These are phyloP conservation scores for Neurospora hispaniola DNA, from an alignment of 495 filamentous ascomycete genomes.

Conservation along the genomic window DNA sequence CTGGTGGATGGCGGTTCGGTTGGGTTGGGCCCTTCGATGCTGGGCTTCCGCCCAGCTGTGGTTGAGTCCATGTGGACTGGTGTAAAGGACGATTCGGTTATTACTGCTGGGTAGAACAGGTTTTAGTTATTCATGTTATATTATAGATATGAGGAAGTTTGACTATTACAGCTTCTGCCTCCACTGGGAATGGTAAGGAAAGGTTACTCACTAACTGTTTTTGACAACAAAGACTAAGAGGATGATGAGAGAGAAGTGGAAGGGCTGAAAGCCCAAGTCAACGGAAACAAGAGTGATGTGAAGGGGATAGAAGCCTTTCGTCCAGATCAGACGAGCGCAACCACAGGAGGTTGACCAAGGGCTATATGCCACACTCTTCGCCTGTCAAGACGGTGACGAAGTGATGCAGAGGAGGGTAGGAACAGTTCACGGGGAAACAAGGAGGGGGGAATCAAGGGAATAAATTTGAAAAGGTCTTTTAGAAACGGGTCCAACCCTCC, in stretches of 20 bases:
- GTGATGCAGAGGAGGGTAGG: neutral
- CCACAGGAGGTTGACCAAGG: neutral
- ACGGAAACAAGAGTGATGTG: neutral
- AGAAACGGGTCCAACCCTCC: neutral
- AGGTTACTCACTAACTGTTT: neutral
- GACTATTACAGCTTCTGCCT: neutral
- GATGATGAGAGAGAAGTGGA: neutral
- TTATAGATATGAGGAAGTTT: neutral
- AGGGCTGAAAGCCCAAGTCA: neutral
- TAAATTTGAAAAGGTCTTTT: neutral
- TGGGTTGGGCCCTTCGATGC: neutral
- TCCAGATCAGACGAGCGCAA: neutral
- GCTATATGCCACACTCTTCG: neutral
- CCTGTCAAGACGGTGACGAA: neutral
- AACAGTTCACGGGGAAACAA: neutral
- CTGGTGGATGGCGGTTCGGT: slow-evolving; percentile 20
- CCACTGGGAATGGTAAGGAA: neutral
- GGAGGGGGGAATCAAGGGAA: neutral
- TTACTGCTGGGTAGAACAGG: neutral
- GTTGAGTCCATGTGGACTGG: neutral
- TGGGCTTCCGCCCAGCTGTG: neutral
- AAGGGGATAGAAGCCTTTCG: neutral
- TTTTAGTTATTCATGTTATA: neutral
- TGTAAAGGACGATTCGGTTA: neutral
- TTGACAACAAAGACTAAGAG: neutral